Evolutionary conservation across 768 basidiomycete species (phyloP).

Genomic region (Leccinum subgranulosum): DNA sequence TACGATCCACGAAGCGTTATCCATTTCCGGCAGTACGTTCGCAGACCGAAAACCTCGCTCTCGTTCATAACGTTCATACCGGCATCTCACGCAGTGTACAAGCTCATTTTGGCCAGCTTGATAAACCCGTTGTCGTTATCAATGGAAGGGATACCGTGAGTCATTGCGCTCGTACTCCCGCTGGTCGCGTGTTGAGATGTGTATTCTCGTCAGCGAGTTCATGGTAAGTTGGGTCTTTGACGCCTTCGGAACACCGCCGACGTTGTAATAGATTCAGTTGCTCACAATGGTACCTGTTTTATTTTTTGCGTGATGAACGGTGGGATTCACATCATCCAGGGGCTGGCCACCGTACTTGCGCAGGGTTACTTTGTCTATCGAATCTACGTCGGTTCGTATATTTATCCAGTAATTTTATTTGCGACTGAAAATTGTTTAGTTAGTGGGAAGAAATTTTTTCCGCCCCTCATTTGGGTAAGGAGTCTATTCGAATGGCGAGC

Average conservation of each 20-base stretch:
- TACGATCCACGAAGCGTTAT: slow-evolving; percentile 11
- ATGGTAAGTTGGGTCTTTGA: slow-evolving; percentile 1
- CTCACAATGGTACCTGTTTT: background rate
- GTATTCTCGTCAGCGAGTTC: slow-evolving; percentile 1
- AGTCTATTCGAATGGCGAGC: background rate
- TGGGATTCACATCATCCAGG: slow-evolving; percentile 2
- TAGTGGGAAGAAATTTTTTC: background rate
- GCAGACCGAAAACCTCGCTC: background rate
- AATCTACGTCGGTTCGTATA: slow-evolving; percentile 11
- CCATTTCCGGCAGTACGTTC: slow-evolving; percentile 7
- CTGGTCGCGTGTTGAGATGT: background rate
- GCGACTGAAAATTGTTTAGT: background rate
- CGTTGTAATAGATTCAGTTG: background rate
- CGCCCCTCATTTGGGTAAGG: slow-evolving; percentile 4
- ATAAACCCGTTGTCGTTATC: background rate
- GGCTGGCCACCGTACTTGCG: background rate
- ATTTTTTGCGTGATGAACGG: background rate
- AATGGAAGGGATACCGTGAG: background rate
- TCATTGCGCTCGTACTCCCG: background rate
- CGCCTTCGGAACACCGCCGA: background rate
- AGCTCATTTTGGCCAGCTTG: slow-evolving; percentile 2
- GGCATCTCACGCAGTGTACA: slow-evolving; percentile 2
- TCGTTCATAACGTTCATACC: background rate
- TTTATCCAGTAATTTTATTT: background rate
- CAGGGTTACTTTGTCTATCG: slow-evolving; percentile 15